Percentiles rank a stretch among this genome's conserved stretches.
Evolutionary conservation across 2,329 filamentous ascomycete species (phyloP).

Genomic region (Thermomyces lanuginosus): DNA sequence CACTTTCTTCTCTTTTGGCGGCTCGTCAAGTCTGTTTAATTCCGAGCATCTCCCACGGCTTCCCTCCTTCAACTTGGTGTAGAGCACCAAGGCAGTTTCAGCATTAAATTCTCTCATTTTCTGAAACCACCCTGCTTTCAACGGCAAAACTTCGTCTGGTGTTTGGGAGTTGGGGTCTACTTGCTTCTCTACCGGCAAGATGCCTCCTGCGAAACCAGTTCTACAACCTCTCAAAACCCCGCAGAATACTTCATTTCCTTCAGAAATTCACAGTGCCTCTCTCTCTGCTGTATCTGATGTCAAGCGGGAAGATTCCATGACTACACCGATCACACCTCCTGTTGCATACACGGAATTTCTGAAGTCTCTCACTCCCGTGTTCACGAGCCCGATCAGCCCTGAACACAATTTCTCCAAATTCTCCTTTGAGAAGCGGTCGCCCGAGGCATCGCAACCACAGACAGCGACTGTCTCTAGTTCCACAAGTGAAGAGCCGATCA

Average conservation of each 20-base stretch:
- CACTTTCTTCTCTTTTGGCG: too few species aligned
- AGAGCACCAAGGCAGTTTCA: too few species aligned
- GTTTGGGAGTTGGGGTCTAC: too few species aligned
- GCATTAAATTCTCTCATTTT: too few species aligned
- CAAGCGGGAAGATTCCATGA: conserved; percentile 52
- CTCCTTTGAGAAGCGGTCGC: conserved; percentile 14
- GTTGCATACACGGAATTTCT: conserved; percentile 85
- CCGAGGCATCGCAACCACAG: conserved; percentile 23
- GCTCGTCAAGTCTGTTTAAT: too few species aligned
- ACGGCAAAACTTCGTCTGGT: too few species aligned
- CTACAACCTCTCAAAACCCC: conserved; percentile 29
- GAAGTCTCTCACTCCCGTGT: conserved; percentile 55
- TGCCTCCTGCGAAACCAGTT: conserved; percentile 20
- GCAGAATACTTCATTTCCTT: conserved; percentile 32
- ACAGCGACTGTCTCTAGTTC: conserved; percentile 24
- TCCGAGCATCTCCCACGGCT: too few species aligned
- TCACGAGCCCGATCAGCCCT: conserved; percentile 52
- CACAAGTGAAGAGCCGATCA: conserved; percentile 40
- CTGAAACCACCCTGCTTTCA: too few species aligned
- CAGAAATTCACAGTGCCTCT: conserved; percentile 43
- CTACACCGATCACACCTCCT: conserved; percentile 82
- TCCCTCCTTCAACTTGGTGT: too few species aligned
- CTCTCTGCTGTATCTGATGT: conserved; percentile 40
- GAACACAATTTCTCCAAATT: conserved; percentile 35
- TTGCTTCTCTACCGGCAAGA: conserved; percentile 5